Base-by-base conservation (phyloP, 148 eudicot species). In the Silene uniflora region DNA sequence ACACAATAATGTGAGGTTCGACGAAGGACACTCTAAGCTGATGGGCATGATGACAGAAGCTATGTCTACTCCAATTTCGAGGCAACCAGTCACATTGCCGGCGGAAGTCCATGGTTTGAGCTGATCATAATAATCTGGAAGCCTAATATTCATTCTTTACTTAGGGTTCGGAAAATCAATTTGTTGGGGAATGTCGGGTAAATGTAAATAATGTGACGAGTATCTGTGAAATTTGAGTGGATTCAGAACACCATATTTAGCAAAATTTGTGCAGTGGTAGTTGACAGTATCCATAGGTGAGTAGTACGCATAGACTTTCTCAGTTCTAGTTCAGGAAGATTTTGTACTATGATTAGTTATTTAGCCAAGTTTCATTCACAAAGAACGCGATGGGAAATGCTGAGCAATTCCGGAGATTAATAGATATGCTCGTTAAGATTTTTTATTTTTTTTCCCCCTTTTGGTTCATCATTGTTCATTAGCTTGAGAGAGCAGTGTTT, bases 91-190 rank as follows among this genome's bases (percentile, higher is more conserved):
- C 69, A 9, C 84, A 44, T 70, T 86, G 67, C 84, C 85, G 21
- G 78, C 86, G 72, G 86, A 83, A 82, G 86, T 88, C 23, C 80
- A 78, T 83, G 84, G 88, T 70, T 72, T 82, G 79, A 86, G 87
- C 80, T 83, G 86, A 86, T 69, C 16, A 7, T 32, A 29, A 64
- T 52, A 29, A 13, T n/a, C 3, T 23, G 39, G 49, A 12, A 54
- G 54, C 65, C 25, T 32, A 23, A 27, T 6, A 29, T 22, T 27
- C 10, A 9, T 49, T 58, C 39, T 63, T 64, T 21, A 22, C 42
- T 22, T 62, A 61, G 52, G 47, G 25, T 16, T 39, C 1, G 64
- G 18, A 0, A 23, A 23, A 10, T 49, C 12, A 10, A 49, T 19
- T 12, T 49, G 58, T 22, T 65, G 71, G 29, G 1, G 59, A 9